Conservation (phyloP, 306 rosid species). For the Vigna mungo region DNA sequence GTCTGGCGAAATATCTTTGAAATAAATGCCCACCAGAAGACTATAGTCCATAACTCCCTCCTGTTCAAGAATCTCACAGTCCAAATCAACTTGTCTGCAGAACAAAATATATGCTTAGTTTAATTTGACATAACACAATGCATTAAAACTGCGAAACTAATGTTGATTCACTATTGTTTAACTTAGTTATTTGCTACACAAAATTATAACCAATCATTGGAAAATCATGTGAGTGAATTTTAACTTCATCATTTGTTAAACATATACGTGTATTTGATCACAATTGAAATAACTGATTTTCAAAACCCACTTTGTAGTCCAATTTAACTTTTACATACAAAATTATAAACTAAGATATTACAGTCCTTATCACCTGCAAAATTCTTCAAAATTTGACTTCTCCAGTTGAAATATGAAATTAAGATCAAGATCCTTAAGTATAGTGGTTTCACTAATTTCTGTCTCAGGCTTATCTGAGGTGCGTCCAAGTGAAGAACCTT, state of each 20-base stretch:
- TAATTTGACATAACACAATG: constrained; percentile 7
- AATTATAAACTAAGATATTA: constrained; percentile 15
- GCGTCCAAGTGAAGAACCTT: constrained; percentile 94
- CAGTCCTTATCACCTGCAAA: constrained; percentile 68
- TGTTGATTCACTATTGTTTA: constrained; percentile 14
- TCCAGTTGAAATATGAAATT: constrained; percentile 80
- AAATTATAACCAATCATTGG: neutral
- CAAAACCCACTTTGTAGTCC: neutral
- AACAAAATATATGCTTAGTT: constrained; percentile 30
- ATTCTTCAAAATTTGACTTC: constrained; percentile 75
- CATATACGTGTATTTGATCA: neutral
- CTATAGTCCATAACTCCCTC: constrained; percentile 98
- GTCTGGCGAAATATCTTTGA: constrained; percentile 69
- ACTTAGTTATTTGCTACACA: neutral
- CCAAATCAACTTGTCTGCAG: constrained; percentile 82
- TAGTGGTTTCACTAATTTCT: constrained; percentile 84
- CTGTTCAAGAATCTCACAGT: constrained; percentile 89
- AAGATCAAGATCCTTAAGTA: constrained; percentile 95
- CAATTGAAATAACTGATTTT: neutral
- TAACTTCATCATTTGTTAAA: neutral
- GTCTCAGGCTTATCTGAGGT: constrained; percentile 73
- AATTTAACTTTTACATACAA: constrained; percentile 2
- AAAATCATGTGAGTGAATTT: neutral
- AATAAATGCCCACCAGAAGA: constrained; percentile 84
- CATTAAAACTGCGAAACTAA: constrained; percentile 19